Base-by-base conservation (phyloP, 2,329 filamentous ascomycete genomes). In the Coccinonectria pachysandricola region DNA sequence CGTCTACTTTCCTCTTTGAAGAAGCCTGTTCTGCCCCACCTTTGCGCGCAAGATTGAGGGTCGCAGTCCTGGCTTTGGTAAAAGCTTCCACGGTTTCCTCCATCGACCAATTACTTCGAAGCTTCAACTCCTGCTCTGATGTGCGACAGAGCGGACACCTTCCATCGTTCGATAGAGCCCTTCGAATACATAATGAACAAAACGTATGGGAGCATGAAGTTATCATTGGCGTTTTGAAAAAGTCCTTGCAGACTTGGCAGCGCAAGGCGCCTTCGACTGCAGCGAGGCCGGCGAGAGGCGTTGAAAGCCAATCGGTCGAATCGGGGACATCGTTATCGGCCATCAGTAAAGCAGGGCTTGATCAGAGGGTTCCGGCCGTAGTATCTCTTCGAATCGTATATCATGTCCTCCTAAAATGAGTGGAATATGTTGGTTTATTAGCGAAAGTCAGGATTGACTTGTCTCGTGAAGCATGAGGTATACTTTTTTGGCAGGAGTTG, bases 171-270 rank as follows among this genome's bases (percentile, higher is more conserved):
- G 79, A 78, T 1, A 98, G 67, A 34, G 82, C 85, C 36, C 87
- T 71, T 15, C 91, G 80, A 51, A 98, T 96, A 54, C 91, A 98
- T 28, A 93, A 62, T 6, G 88, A 95, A 64, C 91, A 98, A 50
- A 98, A 98, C 0, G 91, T 96, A 52, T 98, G 91, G 28, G 75
- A 81, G 59, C 91, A 98, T 2, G 83, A 82, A 1, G 91, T 98
- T 36, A 95, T 79, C 72, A 98, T 91, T 0, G 91, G 91, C 26
- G 86, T 93, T 35, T 75, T 75, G 61, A 83, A 96, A 57, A 96
- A 93, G 54, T 98, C 92, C 53, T 96, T 96, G 71, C 91, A 98
- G 34, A 98, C 82, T 56, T 96, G 84, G 57, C 91, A 98, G 43
- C 91, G 83, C 12, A 98, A 66, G 3, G 86, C 76, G 34, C 80